Evolutionary conservation across 805 yeast genomes (phyloP).

Genomic region (Metschnikowia cerradonensis): DNA sequence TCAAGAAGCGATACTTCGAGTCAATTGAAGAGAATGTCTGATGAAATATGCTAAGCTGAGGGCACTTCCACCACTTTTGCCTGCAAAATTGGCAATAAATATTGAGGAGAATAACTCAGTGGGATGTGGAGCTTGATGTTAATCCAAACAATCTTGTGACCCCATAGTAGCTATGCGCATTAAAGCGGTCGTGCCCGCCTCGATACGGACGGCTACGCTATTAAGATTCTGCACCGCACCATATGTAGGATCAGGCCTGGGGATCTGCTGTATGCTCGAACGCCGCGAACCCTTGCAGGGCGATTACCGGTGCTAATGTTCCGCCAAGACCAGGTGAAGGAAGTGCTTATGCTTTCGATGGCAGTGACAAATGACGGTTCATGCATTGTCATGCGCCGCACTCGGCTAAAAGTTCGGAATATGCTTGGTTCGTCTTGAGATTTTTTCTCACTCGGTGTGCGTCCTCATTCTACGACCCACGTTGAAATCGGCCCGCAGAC

Average conservation of each 20-base stretch:
- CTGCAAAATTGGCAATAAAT: slow-evolving; percentile 1
- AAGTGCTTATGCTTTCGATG: background rate
- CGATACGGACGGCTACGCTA: background rate
- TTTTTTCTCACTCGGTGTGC: slow-evolving; percentile 1
- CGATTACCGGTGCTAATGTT: background rate
- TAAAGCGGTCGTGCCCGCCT: slow-evolving; percentile 1
- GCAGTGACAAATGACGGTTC: background rate
- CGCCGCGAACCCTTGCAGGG: slow-evolving; percentile 5
- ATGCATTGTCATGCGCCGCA: slow-evolving; percentile 3
- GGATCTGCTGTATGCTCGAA: background rate
- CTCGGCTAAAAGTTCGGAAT: background rate
- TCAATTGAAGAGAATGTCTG: background rate
- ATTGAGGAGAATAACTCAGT: background rate
- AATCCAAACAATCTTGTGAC: slow-evolving; percentile 1
- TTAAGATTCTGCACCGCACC: background rate
- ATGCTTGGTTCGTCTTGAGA: background rate
- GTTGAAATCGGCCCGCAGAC: background rate
- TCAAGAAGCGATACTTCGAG: background rate
- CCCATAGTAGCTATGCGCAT: slow-evolving; percentile 2
- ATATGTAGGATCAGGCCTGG: background rate
- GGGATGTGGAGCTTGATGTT: background rate
- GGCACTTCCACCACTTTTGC: background rate
- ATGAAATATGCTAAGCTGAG: background rate
- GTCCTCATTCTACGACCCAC: slow-evolving; percentile 1
- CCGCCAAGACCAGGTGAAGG: background rate